Base-by-base conservation (phyloP, 306 rosid species). In the Cicer yamashitae region DNA sequence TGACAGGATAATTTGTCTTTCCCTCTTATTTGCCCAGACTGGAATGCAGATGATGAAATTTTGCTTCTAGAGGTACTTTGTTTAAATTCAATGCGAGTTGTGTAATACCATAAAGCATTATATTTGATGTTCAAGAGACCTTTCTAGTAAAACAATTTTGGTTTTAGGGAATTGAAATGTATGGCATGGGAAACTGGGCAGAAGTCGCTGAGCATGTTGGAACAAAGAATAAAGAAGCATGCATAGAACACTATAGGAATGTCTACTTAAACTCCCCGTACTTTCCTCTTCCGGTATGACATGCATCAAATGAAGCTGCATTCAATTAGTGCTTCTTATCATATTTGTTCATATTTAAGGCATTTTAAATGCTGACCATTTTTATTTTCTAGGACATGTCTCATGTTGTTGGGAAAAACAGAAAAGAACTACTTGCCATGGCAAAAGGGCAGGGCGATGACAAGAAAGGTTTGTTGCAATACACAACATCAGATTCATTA, bases 121-220 rank as follows among this genome's bases (percentile, higher is more conserved):
- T 74, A 39, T 65, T 65, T 67, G 18, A 62, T 80, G 15, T 61
- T 51, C 30, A 25, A 70, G 70, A 56, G 59, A 70, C 59, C 1
- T 77, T 73, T 68, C 44, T 81, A 60, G 58, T 40, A 18, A 78
- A 13, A 18, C 53, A 40, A 37, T 82, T 43, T 72, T 62, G 65
- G 57, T 75, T 77, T 76, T 69, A 92, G 98, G 99, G 97, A 41
- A 92, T 86, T 51, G 99, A 96, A 86, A 96, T 96, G 96, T 96
- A 96, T 82, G 99, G 99, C 81, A 66, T 92, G 83, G 94, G 99
- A 82, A 96, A 96, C 81, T 96, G 98, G 99, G 22, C 96, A 67
- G 99, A 96, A 84, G 92, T 96, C 84, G 99, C 99, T 18, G 99
- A 92, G 92, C 99, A 96, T 83, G 99, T 96, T 63, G 99, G 99